These are phyloP conservation scores for Xylaria sp. DNA, from an alignment of 495 filamentous ascomycete species.

Conservation along the genomic window DNA sequence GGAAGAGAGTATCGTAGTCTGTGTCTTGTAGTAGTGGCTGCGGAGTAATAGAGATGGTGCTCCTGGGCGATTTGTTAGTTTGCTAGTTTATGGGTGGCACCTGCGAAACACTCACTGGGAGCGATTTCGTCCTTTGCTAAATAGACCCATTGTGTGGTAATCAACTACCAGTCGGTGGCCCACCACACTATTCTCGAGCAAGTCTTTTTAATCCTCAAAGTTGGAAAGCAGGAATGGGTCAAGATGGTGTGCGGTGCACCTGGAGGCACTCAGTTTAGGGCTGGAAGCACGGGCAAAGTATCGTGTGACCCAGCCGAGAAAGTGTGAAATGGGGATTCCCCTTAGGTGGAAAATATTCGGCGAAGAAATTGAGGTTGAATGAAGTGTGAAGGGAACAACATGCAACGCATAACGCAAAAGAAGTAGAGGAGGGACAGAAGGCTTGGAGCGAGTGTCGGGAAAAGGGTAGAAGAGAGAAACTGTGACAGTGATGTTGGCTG, in stretches of 20 bases:
- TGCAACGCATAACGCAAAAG: neutral
- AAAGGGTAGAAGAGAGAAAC: constrained; percentile 6
- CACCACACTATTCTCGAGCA: neutral
- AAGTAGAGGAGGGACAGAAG: neutral
- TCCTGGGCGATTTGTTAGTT: constrained; percentile 32
- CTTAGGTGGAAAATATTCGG: neutral
- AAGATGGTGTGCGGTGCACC: neutral
- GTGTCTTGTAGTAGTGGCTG: neutral
- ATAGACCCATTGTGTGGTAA: constrained; percentile 12
- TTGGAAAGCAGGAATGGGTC: neutral
- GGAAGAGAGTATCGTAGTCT: constrained; percentile 19
- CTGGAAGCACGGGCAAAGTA: neutral
- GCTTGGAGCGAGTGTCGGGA: neutral
- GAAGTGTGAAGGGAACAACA: neutral
- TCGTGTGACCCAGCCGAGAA: neutral
- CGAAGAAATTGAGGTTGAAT: neutral
- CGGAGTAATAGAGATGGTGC: constrained; percentile 10
- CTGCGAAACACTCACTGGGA: constrained; percentile 22
- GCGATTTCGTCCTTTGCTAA: constrained; percentile 21
- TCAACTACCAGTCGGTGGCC: neutral
- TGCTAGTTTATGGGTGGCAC: neutral
- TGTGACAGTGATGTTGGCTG: neutral
- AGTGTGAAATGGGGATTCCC: neutral
- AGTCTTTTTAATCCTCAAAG: neutral
- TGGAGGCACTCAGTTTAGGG: neutral